A percentile compares a stretch with the other conserved stretches of the same genome.
Evolutionary conservation across 139 green algal genomes (phyloP).

Genomic region (Pleodorina starrii): DNA sequence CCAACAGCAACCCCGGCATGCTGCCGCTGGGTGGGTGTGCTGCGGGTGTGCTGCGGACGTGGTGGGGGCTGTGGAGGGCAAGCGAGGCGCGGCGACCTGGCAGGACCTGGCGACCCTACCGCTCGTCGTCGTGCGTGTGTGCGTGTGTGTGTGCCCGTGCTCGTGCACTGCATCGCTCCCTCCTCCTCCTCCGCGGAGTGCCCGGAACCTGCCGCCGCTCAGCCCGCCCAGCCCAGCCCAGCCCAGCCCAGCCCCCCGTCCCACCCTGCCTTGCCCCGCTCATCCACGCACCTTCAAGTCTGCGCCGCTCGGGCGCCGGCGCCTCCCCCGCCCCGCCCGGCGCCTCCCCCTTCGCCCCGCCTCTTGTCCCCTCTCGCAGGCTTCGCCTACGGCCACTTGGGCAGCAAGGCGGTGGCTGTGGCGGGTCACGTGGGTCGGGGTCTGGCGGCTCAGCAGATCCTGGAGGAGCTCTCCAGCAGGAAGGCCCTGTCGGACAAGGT

Average conservation of each 20-base stretch:
- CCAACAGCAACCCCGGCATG: slow-evolving; percentile 43
- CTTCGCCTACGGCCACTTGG: slow-evolving; percentile 66
- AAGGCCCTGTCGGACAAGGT: slow-evolving; percentile 55
- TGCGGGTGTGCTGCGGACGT: not conserved
- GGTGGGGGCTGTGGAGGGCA: not conserved
- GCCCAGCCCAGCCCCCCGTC: too few species aligned
- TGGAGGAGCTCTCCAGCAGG: slow-evolving; percentile 68
- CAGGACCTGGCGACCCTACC: too few species aligned
- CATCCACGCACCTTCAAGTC: too few species aligned
- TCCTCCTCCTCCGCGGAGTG: not conserved
- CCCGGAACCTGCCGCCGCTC: too few species aligned
- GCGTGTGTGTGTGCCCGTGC: not conserved
- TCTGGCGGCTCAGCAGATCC: slow-evolving; percentile 70
- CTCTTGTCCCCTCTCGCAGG: too few species aligned
- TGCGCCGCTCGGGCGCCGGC: too few species aligned
- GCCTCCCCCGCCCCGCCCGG: too few species aligned
- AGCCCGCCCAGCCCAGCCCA: too few species aligned
- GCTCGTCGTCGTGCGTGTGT: not conserved
- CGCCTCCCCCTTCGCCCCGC: too few species aligned
- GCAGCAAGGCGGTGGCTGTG: slow-evolving; percentile 51
- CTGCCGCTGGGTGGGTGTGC: slow-evolving; percentile 61
- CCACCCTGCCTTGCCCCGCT: too few species aligned
- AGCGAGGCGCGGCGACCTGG: too few species aligned
- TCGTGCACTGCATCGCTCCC: not conserved
- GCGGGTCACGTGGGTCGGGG: slow-evolving; percentile 56